phyloP scores from a whole-genome alignment of 192 early-diverging fungal species.

The Backusella macrospora region DNA sequence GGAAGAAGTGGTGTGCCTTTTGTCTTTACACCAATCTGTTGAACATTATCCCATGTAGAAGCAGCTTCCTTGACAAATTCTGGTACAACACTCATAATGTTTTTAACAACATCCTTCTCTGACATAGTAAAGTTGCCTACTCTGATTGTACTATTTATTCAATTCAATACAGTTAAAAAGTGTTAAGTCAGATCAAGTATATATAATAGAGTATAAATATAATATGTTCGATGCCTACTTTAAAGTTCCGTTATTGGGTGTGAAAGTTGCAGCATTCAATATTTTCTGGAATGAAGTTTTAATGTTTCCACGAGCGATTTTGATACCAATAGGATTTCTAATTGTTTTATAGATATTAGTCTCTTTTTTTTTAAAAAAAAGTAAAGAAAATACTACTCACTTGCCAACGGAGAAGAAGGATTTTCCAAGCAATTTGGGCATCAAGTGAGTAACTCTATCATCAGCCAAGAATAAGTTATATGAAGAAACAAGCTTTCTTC shows the following conservation, averaged over 20 bases:
- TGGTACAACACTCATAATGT: slow-evolving; percentile 67
- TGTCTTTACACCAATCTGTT: slow-evolving; percentile 81
- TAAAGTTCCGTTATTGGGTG: not conserved
- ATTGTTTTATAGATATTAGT: slow-evolving; percentile 14
- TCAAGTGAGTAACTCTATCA: slow-evolving; percentile 72
- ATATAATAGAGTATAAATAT: no score
- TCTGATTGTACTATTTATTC: slow-evolving; percentile 61
- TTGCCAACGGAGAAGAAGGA: slow-evolving; percentile 85
- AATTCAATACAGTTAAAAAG: not conserved
- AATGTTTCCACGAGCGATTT: slow-evolving; percentile 50
- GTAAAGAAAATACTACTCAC: slow-evolving; percentile 44
- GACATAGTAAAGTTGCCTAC: slow-evolving; percentile 68
- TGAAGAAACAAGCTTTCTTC: slow-evolving; percentile 69
- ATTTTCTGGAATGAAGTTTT: slow-evolving; percentile 60
- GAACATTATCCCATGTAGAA: slow-evolving; percentile 83
- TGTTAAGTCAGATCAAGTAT: not conserved
- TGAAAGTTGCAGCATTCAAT: slow-evolving; percentile 58
- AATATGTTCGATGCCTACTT: not conserved
- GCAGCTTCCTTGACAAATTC: slow-evolving; percentile 63
- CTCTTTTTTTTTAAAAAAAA: slow-evolving; percentile 29
- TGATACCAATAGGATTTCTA: slow-evolving; percentile 46
- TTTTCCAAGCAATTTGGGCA: slow-evolving; percentile 85
- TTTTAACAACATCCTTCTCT: slow-evolving; percentile 67
- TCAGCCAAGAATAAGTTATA: slow-evolving; percentile 92
- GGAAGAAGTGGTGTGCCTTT: slow-evolving; percentile 76